phyloP scores from a whole-genome alignment of 768 basidiomycete species.

The Mycena chlorophos region DNA sequence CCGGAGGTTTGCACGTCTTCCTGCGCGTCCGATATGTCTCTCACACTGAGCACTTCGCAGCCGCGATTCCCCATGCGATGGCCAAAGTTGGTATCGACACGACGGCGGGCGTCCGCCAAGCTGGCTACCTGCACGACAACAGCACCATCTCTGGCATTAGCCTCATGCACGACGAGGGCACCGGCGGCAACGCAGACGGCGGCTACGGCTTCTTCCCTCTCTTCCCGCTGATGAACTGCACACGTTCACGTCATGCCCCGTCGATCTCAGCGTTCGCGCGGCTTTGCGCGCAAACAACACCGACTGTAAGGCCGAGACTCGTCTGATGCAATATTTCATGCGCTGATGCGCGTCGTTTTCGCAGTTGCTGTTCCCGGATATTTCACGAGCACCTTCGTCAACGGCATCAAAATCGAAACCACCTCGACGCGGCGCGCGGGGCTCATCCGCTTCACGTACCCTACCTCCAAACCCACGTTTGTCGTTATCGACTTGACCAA shows the following conservation, averaged over 20 bases:
- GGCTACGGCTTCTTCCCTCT: constrained; percentile 55
- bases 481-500: constrained; percentile 50
- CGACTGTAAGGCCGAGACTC: constrained; percentile 36
- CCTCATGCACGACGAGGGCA: constrained; percentile 56
- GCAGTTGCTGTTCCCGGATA: constrained; percentile 49
- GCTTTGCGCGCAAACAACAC: constrained; percentile 42
- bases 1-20: constrained; percentile 32
- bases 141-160: constrained; percentile 47
- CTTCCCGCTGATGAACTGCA: constrained; percentile 45
- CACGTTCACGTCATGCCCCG: constrained; percentile 44
- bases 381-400: constrained; percentile 48
- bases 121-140: constrained; percentile 46
- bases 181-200: constrained; percentile 51
- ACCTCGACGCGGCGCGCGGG: constrained; percentile 62
- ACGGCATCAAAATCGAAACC: constrained; percentile 52
- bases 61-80: constrained; percentile 53
- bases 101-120: constrained; percentile 2
- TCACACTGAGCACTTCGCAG: constrained; percentile 28
- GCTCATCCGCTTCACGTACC: constrained; percentile 61
- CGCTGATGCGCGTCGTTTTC: not conserved
- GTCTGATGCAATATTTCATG: not conserved
- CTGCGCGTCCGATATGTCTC: not conserved
- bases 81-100: constrained; percentile 58
- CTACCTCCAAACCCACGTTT: constrained; percentile 44
- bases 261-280: constrained; percentile 40